A percentile compares a stretch with the other conserved stretches of the same genome.
Conservation (phyloP, 768 basidiomycete genomes). For the Phanerodontia chrysosporium region DNA sequence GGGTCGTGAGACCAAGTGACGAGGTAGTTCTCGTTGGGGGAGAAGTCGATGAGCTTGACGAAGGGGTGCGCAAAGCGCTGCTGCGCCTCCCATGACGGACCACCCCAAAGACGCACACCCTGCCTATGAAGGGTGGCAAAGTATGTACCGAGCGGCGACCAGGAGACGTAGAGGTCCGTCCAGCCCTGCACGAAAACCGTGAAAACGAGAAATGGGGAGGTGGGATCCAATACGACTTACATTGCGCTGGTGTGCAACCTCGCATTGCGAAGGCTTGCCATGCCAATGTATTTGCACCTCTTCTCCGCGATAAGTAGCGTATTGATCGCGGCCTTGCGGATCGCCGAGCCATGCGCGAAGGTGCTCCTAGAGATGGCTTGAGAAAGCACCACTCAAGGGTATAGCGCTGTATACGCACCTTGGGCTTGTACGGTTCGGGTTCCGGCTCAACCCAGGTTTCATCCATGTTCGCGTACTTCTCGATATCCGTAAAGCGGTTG, state of each 20-base stretch:
- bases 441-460: conserved; percentile 77
- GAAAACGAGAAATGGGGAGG: not conserved
- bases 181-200: conserved; percentile 57
- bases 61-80: conserved; percentile 93
- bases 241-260: conserved; percentile 68
- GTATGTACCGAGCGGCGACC: conserved; percentile 97
- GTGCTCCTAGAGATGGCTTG: conserved; percentile 64
- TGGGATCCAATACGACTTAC: conserved; percentile 38
- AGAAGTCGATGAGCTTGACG: conserved; percentile 95
- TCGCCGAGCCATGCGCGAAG: conserved; percentile 94
- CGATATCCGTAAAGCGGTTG: conserved; percentile 88
- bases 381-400: not conserved
- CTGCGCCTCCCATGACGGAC: conserved; percentile 82
- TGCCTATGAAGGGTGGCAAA: conserved; percentile 91
- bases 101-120: conserved; percentile 95
- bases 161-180: conserved; percentile 95
- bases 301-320: conserved; percentile 89
- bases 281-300: conserved; percentile 92
- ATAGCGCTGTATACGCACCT: conserved; percentile 43
- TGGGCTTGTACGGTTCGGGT: conserved; percentile 66
- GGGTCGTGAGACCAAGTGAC: conserved; percentile 98
- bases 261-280: conserved; percentile 83
- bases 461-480: conserved; percentile 71
- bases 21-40: conserved; percentile 92
- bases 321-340: conserved; percentile 90